Conservation (phyloP, 2,329 filamentous ascomycete genomes). For the Aspergillus udagawae region DNA sequence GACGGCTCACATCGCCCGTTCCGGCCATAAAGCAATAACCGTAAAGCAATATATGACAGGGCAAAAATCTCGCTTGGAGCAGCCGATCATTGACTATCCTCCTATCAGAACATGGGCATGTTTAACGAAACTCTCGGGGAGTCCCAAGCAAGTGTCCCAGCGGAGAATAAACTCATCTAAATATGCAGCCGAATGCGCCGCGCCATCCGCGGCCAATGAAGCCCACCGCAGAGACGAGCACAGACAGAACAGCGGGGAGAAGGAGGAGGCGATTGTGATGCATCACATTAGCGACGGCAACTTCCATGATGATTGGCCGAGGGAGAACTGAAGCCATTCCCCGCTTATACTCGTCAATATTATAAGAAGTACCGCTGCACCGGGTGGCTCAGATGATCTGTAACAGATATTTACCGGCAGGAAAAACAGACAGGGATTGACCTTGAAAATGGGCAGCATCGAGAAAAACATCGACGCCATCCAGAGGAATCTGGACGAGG, state of each 20-base stretch:
- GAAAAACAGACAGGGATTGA: not conserved
- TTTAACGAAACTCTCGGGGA: not conserved
- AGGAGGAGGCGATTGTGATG: not conserved
- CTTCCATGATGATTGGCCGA: not conserved
- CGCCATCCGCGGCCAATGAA: not conserved
- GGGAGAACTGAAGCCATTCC: not conserved
- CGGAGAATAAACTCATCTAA: not conserved
- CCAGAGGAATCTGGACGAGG: slow-evolving; percentile 5
- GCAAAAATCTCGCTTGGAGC: not conserved
- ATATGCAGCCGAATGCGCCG: not conserved
- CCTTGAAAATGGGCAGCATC: slow-evolving; percentile 1
- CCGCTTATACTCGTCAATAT: not conserved
- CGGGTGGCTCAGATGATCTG: not conserved
- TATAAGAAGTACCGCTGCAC: not conserved
- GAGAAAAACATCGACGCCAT: not conserved
- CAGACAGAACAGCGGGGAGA: not conserved
- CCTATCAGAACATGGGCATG: not conserved
- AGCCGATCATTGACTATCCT: not conserved
- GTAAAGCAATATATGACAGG: not conserved
- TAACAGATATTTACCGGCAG: not conserved
- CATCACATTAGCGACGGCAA: not conserved
- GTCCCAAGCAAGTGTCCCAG: not conserved
- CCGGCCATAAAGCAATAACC: not conserved
- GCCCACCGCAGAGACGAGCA: not conserved
- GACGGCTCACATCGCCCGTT: not conserved